Base-by-base conservation (phyloP, 495 filamentous ascomycete species). In the Ascobolus immersus region DNA sequence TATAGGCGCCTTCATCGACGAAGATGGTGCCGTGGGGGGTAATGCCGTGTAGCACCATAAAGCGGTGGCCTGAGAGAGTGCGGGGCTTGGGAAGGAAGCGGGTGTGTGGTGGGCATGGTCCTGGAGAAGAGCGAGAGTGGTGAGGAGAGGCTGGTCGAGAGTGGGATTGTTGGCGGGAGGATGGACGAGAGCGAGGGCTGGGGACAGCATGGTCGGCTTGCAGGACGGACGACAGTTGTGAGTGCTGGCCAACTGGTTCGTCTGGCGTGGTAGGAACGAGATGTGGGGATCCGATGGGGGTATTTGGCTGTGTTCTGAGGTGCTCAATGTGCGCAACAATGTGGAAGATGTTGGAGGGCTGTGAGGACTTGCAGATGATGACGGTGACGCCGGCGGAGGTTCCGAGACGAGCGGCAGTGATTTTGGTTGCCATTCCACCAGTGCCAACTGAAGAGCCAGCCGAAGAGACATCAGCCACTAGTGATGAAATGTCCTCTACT, bases 361-460 rank as follows among this genome's bases (percentile, higher is more conserved):
- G 81, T 5, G 80, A 90, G 39, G 77, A 82, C 33, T 72, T 71
- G 2, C 86, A 90, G 42, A 96, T 94, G 40, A 96, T 63, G 1
- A 84, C 92, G 2, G 80, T 96, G 21, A 94, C 89, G 23, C 86
- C 86, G 22, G 80, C 86, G 33, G 80, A 86, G 22, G 79, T 93
- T 31, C 82, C 86, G 17, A 94, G 71, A 30, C 78, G 71, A 22
- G 86, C 86, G 21, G 86, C 86, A 12, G 90, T 77, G 42, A 96
- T 90, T 53, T 96, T 96, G 31, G 86, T 96, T 32, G 73, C 70
- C 86, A 96, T 96, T 24, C 86, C 86, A 9, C 86, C 86, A n/a
- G 89, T 96, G 21, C 86, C 86, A 9, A 96, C 55, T 10, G 70
- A 61, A 4, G 80, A 91, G 7, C 86, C 86, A 22, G 81, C 75